Percentiles rank a stretch among this genome's conserved stretches.
Conservation (phyloP, 148 eudicot species). For the Heliamphora exappendiculata region DNA sequence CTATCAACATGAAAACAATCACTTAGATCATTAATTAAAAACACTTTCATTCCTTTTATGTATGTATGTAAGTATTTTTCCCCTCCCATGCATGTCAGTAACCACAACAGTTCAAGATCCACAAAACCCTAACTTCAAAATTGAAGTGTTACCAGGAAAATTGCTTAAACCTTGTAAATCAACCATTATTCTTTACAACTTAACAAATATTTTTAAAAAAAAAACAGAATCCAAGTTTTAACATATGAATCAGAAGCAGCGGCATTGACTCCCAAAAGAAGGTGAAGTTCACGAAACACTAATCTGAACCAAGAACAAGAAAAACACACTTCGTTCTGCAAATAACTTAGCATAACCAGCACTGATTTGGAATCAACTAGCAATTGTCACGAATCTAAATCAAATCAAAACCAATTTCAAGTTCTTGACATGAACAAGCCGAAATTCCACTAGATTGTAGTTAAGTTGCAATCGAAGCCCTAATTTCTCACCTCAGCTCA, state of each 20-base stretch:
- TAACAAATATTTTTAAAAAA: background rate
- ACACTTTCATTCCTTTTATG: background rate
- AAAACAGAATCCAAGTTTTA: background rate
- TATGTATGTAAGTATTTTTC: too few relatives aligned
- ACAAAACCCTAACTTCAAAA: background rate
- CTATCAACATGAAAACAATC: background rate
- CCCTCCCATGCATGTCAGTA: background rate
- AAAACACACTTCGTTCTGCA: background rate
- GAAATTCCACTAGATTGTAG: background rate
- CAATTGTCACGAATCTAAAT: background rate
- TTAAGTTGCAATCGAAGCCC: background rate
- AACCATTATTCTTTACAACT: background rate
- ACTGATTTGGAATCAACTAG: background rate
- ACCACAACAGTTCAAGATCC: background rate
- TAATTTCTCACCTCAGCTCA: slow-evolving; percentile 3
- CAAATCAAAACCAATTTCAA: background rate
- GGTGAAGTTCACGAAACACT: background rate
- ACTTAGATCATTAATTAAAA: background rate
- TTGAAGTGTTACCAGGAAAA: background rate
- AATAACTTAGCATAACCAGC: background rate
- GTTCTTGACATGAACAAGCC: background rate
- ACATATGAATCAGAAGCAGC: background rate
- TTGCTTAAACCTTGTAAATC: background rate
- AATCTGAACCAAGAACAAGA: background rate
- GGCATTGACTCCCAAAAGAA: background rate